Evolutionary conservation across 148 eudicot species (phyloP).

Genomic region (Heliamphora exappendiculata): DNA sequence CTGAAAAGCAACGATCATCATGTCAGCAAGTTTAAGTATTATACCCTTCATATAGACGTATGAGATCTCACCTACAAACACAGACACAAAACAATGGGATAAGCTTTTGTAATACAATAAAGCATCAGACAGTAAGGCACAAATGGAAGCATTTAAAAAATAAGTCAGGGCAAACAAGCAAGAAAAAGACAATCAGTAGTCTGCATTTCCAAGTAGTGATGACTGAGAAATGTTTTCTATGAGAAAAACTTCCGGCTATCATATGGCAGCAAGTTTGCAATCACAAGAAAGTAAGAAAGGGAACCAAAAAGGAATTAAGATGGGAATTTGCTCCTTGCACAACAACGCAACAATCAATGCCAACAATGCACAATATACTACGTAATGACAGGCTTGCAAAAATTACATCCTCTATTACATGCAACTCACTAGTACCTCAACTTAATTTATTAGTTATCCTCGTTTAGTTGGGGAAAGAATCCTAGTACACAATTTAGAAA

Average conservation of each 20-base stretch:
- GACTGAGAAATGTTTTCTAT: background rate
- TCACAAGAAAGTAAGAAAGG: background rate
- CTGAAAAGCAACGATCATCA: conserved; percentile 37
- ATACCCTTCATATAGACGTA: conserved; percentile 42
- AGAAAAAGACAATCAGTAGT: background rate
- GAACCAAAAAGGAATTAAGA: background rate
- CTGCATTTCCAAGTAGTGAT: background rate
- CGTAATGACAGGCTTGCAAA: background rate
- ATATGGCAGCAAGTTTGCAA: background rate
- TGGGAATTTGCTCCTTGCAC: background rate
- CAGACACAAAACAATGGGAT: conserved; percentile 4
- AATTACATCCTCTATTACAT: background rate
- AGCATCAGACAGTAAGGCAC: background rate
- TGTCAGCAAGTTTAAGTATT: conserved; percentile 52
- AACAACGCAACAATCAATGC: background rate
- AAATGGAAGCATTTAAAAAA: background rate
- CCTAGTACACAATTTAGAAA: background rate
- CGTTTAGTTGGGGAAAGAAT: background rate
- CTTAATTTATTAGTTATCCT: background rate
- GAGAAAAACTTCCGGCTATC: background rate
- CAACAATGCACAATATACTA: background rate
- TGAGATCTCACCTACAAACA: conserved; percentile 44
- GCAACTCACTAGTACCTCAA: background rate
- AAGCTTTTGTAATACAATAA: background rate
- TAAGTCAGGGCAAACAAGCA: background rate